Evolutionary conservation across 2,329 filamentous ascomycete genomes (phyloP).

Genomic region (Nemania serpens): DNA sequence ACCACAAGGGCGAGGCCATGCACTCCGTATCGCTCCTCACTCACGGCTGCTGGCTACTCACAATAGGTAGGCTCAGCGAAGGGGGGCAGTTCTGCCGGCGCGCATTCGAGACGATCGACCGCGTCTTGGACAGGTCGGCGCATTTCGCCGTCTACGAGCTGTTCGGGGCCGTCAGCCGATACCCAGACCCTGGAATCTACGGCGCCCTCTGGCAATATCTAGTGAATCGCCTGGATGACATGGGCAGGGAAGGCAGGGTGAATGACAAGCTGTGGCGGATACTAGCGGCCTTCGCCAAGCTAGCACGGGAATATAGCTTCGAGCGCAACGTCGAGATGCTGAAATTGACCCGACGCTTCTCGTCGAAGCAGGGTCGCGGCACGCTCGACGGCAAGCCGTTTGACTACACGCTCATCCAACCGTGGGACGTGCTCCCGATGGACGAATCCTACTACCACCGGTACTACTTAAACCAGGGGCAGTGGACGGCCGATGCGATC

Average conservation of each 20-base stretch:
- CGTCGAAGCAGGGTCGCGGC: conserved; percentile 32
- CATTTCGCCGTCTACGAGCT: conserved; percentile 33
- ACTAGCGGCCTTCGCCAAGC: conserved; percentile 31
- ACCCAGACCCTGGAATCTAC: conserved; percentile 32
- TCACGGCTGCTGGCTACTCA: conserved; percentile 38
- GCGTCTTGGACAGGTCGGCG: conserved; percentile 34
- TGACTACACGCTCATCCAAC: conserved; percentile 38
- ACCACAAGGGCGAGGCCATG: conserved; percentile 35
- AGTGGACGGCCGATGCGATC: conserved; percentile 36
- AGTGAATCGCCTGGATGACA: conserved; percentile 23
- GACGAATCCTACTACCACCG: conserved; percentile 34
- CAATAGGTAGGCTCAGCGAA: conserved; percentile 31
- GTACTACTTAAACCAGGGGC: conserved; percentile 36
- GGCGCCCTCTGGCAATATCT: conserved; percentile 36
- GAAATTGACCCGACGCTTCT: conserved; percentile 34
- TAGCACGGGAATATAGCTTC: conserved; percentile 28
- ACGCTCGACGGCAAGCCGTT: conserved; percentile 38
- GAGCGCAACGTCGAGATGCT: conserved; percentile 32
- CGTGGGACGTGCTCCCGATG: conserved; percentile 37
- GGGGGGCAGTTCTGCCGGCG: conserved; percentile 33
- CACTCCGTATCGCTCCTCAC: conserved; percentile 33
- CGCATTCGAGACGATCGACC: conserved; percentile 34
- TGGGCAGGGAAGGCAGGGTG: conserved; percentile 23
- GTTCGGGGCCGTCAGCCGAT: conserved; percentile 14
- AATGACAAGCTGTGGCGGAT: conserved; percentile 32